Evolutionary conservation across 495 filamentous ascomycete genomes (phyloP).

Genomic region (Darksidea phi): DNA sequence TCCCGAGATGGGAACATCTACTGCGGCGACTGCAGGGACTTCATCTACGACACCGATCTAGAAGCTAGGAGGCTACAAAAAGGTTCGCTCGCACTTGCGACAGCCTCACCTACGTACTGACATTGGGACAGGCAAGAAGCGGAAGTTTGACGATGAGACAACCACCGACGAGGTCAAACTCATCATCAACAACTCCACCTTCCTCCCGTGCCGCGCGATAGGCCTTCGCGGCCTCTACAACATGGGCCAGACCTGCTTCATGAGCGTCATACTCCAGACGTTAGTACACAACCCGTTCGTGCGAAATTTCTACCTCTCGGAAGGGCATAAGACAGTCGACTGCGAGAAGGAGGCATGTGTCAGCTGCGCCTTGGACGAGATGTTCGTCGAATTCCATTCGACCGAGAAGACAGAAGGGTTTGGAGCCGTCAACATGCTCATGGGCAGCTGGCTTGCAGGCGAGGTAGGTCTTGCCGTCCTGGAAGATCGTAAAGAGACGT

Average conservation of each 20-base stretch:
- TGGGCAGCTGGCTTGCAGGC: conserved; percentile 72
- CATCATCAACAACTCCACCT: conserved; percentile 59
- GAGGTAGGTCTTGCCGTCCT: conserved; percentile 45
- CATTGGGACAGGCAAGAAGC: conserved; percentile 46
- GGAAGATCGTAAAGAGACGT: background rate
- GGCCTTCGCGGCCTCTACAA: conserved; percentile 88
- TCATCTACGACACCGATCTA: conserved; percentile 81
- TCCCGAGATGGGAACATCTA: conserved; percentile 73
- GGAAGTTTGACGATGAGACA: conserved; percentile 61
- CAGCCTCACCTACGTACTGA: background rate
- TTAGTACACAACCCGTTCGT: conserved; percentile 86
- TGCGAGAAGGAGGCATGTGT: conserved; percentile 70
- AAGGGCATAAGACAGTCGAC: conserved; percentile 71
- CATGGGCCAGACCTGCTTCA: conserved; percentile 90
- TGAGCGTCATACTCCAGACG: conserved; percentile 85
- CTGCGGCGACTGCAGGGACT: conserved; percentile 80
- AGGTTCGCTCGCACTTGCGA: conserved; percentile 31
- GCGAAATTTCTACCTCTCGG: conserved; percentile 79
- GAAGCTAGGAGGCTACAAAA: conserved; percentile 67
- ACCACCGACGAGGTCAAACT: conserved; percentile 58
- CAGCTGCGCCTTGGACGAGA: conserved; percentile 84
- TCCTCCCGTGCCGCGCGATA: conserved; percentile 65
- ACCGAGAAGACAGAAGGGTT: conserved; percentile 78
- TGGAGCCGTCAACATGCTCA: conserved; percentile 76
- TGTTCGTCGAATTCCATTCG: conserved; percentile 86